Conservation (phyloP, 2,329 filamentous ascomycete species). For the Hysterium pulicare region DNA sequence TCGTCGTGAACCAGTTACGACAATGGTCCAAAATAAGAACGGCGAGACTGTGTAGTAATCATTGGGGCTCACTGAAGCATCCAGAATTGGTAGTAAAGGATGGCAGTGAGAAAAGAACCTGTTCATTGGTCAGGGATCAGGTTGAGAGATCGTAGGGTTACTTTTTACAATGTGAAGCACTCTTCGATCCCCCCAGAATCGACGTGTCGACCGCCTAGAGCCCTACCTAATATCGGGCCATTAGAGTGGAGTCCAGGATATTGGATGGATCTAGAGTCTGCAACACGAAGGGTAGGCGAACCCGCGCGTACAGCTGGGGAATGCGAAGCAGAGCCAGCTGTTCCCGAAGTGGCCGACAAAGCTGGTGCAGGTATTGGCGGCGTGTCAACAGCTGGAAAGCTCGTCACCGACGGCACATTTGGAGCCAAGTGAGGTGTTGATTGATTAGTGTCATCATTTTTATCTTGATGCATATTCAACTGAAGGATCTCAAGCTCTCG, state of each 20-base stretch:
- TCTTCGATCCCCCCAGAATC: slow-evolving; percentile 32
- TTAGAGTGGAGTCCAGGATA: neutral
- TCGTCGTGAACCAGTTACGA: slow-evolving; percentile 38
- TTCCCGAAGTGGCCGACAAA: too few species aligned
- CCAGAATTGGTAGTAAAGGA: slow-evolving; percentile 32
- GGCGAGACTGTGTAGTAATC: slow-evolving; percentile 33
- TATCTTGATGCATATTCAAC: too few species aligned
- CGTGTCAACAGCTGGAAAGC: too few species aligned
- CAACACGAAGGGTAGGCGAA: too few species aligned
- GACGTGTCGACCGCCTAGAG: too few species aligned
- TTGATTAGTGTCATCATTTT: too few species aligned
- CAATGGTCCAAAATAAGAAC: slow-evolving; percentile 41
- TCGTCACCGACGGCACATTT: too few species aligned
- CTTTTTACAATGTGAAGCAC: slow-evolving; percentile 31
- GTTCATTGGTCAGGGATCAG: neutral
- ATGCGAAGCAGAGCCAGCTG: too few species aligned
- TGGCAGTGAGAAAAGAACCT: slow-evolving; percentile 37
- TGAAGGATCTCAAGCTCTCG: neutral
- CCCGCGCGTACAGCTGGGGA: too few species aligned
- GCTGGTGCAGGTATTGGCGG: too few species aligned
- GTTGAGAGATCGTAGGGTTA: neutral
- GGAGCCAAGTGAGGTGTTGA: too few species aligned
- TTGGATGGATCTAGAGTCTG: neutral
- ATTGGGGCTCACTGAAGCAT: slow-evolving; percentile 26
- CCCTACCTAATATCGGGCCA: too few species aligned